Base-by-base conservation (phyloP, 2,329 filamentous ascomycete species). In the Cercospora janseana region DNA sequence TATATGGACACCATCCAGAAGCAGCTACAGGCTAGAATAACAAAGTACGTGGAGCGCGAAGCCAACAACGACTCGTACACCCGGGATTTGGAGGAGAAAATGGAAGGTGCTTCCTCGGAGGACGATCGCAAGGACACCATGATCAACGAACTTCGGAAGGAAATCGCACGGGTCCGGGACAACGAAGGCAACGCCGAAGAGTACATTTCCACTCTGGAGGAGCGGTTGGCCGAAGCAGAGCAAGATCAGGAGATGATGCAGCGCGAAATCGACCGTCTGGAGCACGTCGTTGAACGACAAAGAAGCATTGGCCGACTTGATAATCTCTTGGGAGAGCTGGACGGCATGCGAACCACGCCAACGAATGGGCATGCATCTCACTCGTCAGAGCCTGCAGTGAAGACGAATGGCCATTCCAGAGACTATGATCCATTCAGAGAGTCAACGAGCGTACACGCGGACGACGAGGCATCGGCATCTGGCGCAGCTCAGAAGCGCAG, bases 161-260 rank as follows among this genome's bases (percentile, higher is more conserved):
- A 98, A 72, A 85, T 98, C 54, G 78, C 86, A 18, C 85, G 92
- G 32, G 81, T 91, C 12, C 83, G 91, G 41, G 93, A 96, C 63
- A 96, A 90, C 60, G 93, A 98, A 72, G 81, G 85, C 3, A 86
- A 86, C 29, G 90, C 85, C 60, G 93, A 98, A 68, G 93, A 97
- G 59, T 98, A 98, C 69, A 97, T 98, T 46, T 95, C 92, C 1
- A 97, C 91, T 0, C 75, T 98, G 8, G 93, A 98, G 67, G 93
- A 97, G 72, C 86, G 92, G 16, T 79, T 98, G 6, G 93, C 93
- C 0, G 93, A 98, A 70, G 86, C 92, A 2, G 93, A 98, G 63
- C 92, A 97, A 69, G 93, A 98, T 66, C 83, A 88, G 57, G 93
- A 97, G 68, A 75, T 96, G 54, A 96, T 98, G 92, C 90, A 95